Percentiles rank a stretch among this genome's conserved stretches.
Evolutionary conservation across 495 filamentous ascomycete species (phyloP).

Genomic region (Hapsidospora chrysogenum): DNA sequence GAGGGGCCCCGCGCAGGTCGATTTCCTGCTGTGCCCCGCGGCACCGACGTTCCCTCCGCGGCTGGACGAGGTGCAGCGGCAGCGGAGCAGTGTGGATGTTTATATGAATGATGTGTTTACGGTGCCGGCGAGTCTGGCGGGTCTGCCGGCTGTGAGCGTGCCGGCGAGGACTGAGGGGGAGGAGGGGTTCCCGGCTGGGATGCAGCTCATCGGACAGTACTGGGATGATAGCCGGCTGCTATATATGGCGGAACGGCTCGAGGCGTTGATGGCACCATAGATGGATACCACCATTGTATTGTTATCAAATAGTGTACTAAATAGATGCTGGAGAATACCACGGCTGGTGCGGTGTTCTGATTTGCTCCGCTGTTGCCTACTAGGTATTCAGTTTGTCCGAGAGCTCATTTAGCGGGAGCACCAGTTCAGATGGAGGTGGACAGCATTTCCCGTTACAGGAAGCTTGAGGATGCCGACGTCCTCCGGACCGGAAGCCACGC

Average conservation of each 20-base stretch:
- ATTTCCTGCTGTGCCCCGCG: conserved; percentile 79
- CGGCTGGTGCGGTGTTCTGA: too few relatives aligned
- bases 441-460: too few relatives aligned
- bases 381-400: too few relatives aligned
- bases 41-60: conserved; percentile 61
- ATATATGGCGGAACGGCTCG: conserved; percentile 32
- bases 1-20: conserved; percentile 40
- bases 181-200: conserved; percentile 35
- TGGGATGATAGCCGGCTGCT: conserved; percentile 63
- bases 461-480: too few relatives aligned
- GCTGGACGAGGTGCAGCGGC: conserved; percentile 31
- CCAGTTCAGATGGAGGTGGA: too few relatives aligned
- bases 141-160: conserved; percentile 75
- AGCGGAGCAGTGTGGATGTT: conserved; percentile 21
- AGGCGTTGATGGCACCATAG: too few relatives aligned
- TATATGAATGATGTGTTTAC: conserved; percentile 94
- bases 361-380: too few relatives aligned
- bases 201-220: conserved; percentile 86
- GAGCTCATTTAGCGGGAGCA: too few relatives aligned
- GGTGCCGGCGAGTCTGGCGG: conserved; percentile 84
- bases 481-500: too few relatives aligned
- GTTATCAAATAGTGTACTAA: too few relatives aligned
- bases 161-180: conserved; percentile 36
- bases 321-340: too few relatives aligned
- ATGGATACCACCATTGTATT: too few relatives aligned